Evolutionary conservation across 129 eudicot genomes (phyloP), one percentile per base, ranked within the genome.

Genomic region (Helichrysum umbraculigerum): DNA sequence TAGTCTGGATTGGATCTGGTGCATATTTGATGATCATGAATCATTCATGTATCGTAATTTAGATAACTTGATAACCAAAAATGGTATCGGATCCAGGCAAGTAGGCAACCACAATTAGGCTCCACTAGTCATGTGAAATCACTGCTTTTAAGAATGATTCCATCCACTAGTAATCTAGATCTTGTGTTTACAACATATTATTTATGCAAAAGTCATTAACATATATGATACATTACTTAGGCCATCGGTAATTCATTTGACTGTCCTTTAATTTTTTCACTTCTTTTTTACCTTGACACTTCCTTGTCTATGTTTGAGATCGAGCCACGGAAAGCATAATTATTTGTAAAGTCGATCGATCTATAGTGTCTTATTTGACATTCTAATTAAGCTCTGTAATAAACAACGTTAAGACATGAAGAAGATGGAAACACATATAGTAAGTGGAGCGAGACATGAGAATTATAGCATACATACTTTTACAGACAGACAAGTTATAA

Each of bases 91-190:
- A 77, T 77, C 60, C 32, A 74, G 33, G 62, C 71, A 75, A 70
- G 54, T 47, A 47, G 54, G n/a, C 54, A 47, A 47, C 67, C 73
- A 73, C 78, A 79, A 63, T 42, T 22, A 72, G 17, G 73, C 79
- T 64, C 78, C 83, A 66, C 74, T 72, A 56, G 54, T 63, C 83
- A 80, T 80, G 83, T 80, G 83, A 21, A 66, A 67, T 80, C 44
- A 56, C 79, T 41, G 71, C 76, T 67, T 80, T 80, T 80, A 67
- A 74, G 79, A 74, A 66, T 73, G 75, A 80, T 80, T 73, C 83
- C 74, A 56, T 80, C 58, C 57, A 78, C 77, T 68, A 67, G 11
- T 57, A n/a, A 57, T 14, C 56, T 35, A 57, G 68, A 72, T 14
- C 56, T 35, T 57, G 68, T 34, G 34, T 30, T 72, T n/a, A 12